Conservation (phyloP, 2,329 filamentous ascomycete genomes). For the Hypoxylon rubiginosum region DNA sequence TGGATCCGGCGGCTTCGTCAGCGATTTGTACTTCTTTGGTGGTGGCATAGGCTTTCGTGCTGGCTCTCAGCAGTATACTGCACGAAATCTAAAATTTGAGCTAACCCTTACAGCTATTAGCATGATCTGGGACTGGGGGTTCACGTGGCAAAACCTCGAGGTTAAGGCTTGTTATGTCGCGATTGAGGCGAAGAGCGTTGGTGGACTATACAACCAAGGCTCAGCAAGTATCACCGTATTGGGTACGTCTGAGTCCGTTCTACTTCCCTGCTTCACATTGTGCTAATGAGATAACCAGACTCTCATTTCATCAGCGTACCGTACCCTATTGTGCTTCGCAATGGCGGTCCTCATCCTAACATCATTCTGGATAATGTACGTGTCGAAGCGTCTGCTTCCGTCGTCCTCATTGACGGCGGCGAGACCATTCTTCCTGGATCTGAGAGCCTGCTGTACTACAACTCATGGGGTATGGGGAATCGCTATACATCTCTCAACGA, state of each 20-base stretch:
- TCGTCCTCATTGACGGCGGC: constrained; percentile 2
- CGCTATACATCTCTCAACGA: neutral
- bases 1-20: constrained; percentile 70
- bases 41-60: constrained; percentile 65
- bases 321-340: constrained; percentile 59
- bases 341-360: constrained; percentile 54
- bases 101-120: constrained; percentile 66
- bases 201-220: constrained; percentile 18
- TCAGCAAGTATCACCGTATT: constrained; percentile 66
- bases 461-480: too few species aligned
- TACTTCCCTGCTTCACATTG: too few species aligned
- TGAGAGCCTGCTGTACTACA: too few species aligned
- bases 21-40: constrained; percentile 70
- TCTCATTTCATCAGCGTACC: constrained; percentile 63
- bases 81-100: constrained; percentile 67
- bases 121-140: constrained; percentile 71
- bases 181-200: neutral
- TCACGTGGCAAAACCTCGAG: constrained; percentile 49
- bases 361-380: constrained; percentile 66
- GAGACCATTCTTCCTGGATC: neutral
- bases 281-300: constrained; percentile 56
- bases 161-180: constrained; percentile 13
- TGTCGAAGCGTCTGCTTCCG: constrained; percentile 54
- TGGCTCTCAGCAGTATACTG: constrained; percentile 74
- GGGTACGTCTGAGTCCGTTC: too few species aligned